Base-by-base conservation (phyloP, 2,329 filamentous ascomycete genomes). In the Fusarium equiseti region DNA sequence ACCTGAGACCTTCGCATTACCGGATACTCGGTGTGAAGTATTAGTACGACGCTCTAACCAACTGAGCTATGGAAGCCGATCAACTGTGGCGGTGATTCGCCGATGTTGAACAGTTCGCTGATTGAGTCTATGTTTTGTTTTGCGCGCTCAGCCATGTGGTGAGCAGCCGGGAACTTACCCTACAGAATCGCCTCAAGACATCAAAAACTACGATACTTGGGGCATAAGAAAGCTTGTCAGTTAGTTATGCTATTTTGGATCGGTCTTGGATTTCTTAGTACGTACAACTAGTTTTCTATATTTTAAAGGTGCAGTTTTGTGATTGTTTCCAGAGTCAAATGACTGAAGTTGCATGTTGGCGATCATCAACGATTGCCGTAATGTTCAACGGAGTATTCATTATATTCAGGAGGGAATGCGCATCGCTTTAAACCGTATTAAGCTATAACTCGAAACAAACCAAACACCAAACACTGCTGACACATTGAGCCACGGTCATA, bases 31-130 rank as follows among this genome's bases (percentile, higher is more conserved):
- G 60, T 13, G 12, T 55, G 57, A 54, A 73, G 65, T 75, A 74
- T 75, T 74, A 75, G 73, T 75, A 75, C 73, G 73, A 75, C 71
- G 73, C 73, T 75, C 73, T 75, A 75, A 75, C 73, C 71, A 75
- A 75, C 73, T 75, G 73, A 75, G 73, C 73, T 75, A 75, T 70
- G 73, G 73, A 75, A 75, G 73, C 73, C 73, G 45, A 73, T 67
- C 72, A 69, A 53, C 54, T 53, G 16, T 26, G 55, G 50, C 53
- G 45, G 31, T 56, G 27, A 40, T 55, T 52, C 59, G 48, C 57
- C 22, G 54, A 50, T 61, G 50, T 40, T 45, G 18, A 42, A 0
- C 22, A 13, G 20, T n/a, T 2, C 1, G 16, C 3, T 2, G 3
- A 38, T 26, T 26, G 4, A 3, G 2, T 6, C 6, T 38, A 51